Percentiles rank a stretch among this genome's conserved stretches.
Conservation (phyloP, 495 filamentous ascomycete species). For the Aspergillus biplanus region DNA sequence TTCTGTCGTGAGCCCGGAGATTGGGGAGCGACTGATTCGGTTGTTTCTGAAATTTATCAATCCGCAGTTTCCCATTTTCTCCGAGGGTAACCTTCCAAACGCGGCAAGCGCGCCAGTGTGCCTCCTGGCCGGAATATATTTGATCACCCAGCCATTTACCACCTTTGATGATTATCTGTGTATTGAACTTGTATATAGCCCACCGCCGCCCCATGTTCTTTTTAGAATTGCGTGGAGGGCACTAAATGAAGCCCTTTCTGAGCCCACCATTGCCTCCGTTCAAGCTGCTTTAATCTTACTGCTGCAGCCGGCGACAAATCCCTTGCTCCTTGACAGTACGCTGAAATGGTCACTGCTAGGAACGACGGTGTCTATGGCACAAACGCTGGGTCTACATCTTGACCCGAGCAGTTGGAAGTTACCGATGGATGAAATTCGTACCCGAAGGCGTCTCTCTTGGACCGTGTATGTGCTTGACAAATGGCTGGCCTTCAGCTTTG, state of each 20-base stretch:
- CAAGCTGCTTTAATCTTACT: constrained; percentile 11
- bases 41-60: neutral
- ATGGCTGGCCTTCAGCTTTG: constrained; percentile 13
- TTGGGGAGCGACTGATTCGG: neutral
- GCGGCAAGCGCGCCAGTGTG: neutral
- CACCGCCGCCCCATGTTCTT: neutral
- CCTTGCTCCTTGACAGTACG: constrained; percentile 4
- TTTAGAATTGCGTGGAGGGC: constrained; percentile 4
- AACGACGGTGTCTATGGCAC: constrained; percentile 7
- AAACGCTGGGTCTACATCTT: constrained; percentile 11
- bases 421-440: neutral
- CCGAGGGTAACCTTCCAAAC: neutral
- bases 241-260: neutral
- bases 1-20: neutral
- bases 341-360: constrained; percentile 10
- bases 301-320: neutral
- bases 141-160: constrained; percentile 9
- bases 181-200: constrained; percentile 11
- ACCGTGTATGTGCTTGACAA: constrained; percentile 7
- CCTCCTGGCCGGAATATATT: constrained; percentile 8
- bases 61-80: neutral
- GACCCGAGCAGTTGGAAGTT: constrained; percentile 5
- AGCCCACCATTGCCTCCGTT: constrained; percentile 6
- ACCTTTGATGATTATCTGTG: constrained; percentile 10
- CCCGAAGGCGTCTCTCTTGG: constrained; percentile 6